phyloP scores from a whole-genome alignment of 2,329 filamentous ascomycete genomes.

The Acephala macrosclerotiorum region DNA sequence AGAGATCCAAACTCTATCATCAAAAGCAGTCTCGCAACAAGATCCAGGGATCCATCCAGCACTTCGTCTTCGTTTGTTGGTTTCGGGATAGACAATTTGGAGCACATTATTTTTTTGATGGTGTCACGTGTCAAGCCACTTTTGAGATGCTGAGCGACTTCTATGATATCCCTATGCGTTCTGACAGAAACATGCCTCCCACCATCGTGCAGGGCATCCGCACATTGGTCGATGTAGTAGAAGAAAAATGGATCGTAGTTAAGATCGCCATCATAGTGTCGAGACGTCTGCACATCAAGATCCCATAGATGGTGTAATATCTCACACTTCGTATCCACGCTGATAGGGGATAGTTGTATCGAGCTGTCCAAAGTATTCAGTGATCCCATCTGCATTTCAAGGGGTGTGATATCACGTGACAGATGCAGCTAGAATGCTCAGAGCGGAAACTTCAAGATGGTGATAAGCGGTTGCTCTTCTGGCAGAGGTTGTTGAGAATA shows the following conservation, averaged over 20 bases:
- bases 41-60: conserved; percentile 24
- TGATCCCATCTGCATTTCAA: no score
- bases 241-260: conserved; percentile 23
- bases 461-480: no score
- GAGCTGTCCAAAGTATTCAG: neutral
- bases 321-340: neutral
- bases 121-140: neutral
- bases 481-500: no score
- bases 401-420: no score
- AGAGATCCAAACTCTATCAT: conserved; percentile 27
- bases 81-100: conserved; percentile 4
- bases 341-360: neutral
- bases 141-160: conserved; percentile 14
- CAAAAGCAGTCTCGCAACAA: conserved; percentile 21
- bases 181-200: conserved; percentile 12
- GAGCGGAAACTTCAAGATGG: no score
- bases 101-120: conserved; percentile 11
- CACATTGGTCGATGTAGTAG: conserved; percentile 26
- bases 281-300: neutral
- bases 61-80: conserved; percentile 11
- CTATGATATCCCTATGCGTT: conserved; percentile 19
- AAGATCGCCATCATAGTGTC: neutral
- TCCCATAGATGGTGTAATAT: conserved; percentile 14
- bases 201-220: conserved; percentile 18
- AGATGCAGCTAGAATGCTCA: no score